Base-by-base conservation (phyloP, 2,329 filamentous ascomycete genomes). In the Calonectria pseudoreteaudii region DNA sequence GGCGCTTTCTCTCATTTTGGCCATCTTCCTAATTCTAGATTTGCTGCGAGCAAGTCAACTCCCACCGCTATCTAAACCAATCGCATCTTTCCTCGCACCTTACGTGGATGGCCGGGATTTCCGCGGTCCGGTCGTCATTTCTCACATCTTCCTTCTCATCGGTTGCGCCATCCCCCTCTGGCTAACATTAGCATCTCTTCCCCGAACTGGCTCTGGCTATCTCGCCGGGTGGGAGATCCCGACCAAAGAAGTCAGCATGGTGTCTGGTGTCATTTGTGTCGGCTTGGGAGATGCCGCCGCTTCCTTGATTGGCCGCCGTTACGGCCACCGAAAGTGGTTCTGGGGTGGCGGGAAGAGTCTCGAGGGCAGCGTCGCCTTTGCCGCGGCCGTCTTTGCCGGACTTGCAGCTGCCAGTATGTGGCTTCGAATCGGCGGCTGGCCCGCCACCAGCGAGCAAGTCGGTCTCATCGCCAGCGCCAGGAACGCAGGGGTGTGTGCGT, bases 331-430 rank as follows among this genome's bases (percentile, higher is more conserved):
- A 41, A 98, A 98, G 87, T 99, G 97, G 97, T 90, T 96, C 30
- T 99, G 97, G 97, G 94, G 95, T 18, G 97, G 97, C 5, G 96
- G 96, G 18, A 99, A 99, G 88, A 98, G 95, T 76, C 88, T 99
- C 1, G 96, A 99, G 84, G 97, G 97, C 70, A 93, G 91, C 77
- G 78, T 93, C 9, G 97, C 97, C 0, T 98, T 99, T 84, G 93
- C 93, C 1, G 84, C 87, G 6, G 96, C 95, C 4, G 97, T 98
- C 6, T 94, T 93, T 66, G 76, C 90, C 6, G 97, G 96, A 0
- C 88, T 98, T 58, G 85, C 93, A 53, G 86, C 90, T 7, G 93
- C 93, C 4, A 93, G 92, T 79, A 81, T 87, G 20, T 98, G 96
- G 95, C 86, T 98, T 75, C 87, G 89, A 50, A 74, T 95, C 30